Evolutionary conservation across 2,329 filamentous ascomycete species (phyloP).

Genomic region (Ophiostoma angusticollis): DNA sequence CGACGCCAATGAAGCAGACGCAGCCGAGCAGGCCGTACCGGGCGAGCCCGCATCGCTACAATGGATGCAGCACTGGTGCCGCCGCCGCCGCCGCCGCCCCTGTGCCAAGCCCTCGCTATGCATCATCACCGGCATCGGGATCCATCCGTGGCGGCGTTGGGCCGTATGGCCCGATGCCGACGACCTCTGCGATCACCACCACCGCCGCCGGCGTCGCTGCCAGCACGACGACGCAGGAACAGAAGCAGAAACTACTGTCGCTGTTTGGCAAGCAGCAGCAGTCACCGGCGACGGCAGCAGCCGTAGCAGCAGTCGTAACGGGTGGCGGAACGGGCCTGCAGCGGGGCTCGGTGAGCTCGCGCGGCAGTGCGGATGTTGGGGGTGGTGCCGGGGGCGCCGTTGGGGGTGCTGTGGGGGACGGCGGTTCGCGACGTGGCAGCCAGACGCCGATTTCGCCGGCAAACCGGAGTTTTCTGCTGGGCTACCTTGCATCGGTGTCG

Average conservation of each 20-base stretch:
- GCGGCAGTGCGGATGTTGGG: background rate
- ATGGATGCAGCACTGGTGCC: background rate
- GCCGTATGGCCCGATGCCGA: no score
- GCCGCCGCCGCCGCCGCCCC: background rate
- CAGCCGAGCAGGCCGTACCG: background rate
- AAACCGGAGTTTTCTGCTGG: constrained; percentile 64
- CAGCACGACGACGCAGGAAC: constrained; percentile 27
- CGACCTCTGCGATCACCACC: background rate
- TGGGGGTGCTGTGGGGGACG: background rate
- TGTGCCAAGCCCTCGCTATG: constrained; percentile 7
- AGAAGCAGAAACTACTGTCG: constrained; percentile 40
- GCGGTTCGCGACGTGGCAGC: constrained; percentile 24
- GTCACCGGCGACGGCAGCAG: constrained; percentile 12
- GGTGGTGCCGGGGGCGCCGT: background rate
- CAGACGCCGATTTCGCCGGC: constrained; percentile 50
- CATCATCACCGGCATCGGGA: no score
- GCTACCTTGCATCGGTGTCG: constrained; percentile 52
- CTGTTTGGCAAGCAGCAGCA: constrained; percentile 43
- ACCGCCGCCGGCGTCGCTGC: background rate
- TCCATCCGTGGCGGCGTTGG: no score
- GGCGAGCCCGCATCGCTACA: no score
- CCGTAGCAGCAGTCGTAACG: constrained; percentile 11
- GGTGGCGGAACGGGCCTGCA: constrained; percentile 6
- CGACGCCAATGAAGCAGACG: background rate
- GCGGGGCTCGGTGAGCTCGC: constrained; percentile 7